These are phyloP conservation scores for Penicillium manginii DNA, from an alignment of 495 filamentous ascomycete genomes.

Conservation along the genomic window DNA sequence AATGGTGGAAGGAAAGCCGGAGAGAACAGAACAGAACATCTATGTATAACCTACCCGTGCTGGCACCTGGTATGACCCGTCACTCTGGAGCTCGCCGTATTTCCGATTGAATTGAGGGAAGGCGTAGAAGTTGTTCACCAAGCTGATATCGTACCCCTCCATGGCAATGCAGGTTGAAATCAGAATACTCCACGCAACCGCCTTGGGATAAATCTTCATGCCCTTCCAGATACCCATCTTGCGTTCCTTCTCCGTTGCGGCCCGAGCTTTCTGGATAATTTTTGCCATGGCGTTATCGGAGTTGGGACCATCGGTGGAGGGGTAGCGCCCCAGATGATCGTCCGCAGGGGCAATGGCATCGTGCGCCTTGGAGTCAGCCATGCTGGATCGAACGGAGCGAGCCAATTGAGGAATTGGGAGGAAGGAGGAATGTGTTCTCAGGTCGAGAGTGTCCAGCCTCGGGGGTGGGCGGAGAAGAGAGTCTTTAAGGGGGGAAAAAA, in stretches of 20 bases:
- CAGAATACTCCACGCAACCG: constrained; percentile 56
- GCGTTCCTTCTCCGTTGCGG: constrained; percentile 51
- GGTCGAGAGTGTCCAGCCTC: constrained; percentile 10
- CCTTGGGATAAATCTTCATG: constrained; percentile 59
- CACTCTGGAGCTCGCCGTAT: constrained; percentile 60
- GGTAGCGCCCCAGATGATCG: constrained; percentile 15
- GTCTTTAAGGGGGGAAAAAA: constrained; percentile 18
- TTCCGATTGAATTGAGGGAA: constrained; percentile 65
- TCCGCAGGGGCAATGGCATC: constrained; percentile 36
- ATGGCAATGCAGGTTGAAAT: constrained; percentile 60
- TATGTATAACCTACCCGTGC: constrained; percentile 48
- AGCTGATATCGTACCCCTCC: constrained; percentile 61
- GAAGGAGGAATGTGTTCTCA: constrained; percentile 2
- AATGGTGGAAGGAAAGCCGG: not conserved
- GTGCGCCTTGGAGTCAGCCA: constrained; percentile 29
- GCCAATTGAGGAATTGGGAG: constrained; percentile 4
- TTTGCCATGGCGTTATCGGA: constrained; percentile 39
- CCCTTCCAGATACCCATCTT: constrained; percentile 50
- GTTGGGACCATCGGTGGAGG: constrained; percentile 20
- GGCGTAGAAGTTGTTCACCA: constrained; percentile 57
- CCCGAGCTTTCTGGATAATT: constrained; percentile 46
- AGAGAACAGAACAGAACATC: not conserved
- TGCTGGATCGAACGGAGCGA: constrained; percentile 16
- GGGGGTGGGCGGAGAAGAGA: constrained; percentile 21
- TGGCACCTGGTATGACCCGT: constrained; percentile 68